Percentiles rank a stretch among this genome's conserved stretches.
phyloP scores from a whole-genome alignment of 2,329 filamentous ascomycete species.

The Magnaporthales sp. region DNA sequence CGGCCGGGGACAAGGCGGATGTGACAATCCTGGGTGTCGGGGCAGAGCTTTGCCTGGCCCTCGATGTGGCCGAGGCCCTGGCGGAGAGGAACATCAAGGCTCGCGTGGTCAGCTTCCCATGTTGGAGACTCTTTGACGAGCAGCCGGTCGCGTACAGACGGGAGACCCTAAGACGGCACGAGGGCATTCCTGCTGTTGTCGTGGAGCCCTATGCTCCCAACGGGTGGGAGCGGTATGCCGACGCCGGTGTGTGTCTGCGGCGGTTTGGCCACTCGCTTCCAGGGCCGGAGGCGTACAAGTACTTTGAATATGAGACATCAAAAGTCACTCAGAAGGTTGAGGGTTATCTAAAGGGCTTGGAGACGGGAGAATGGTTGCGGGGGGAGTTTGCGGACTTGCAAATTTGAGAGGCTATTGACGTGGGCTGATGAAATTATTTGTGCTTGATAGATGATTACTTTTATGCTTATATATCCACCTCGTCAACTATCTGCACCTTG shows the following conservation, averaged over 20 bases:
- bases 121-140: slow-evolving; percentile 24
- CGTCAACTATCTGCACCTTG: slow-evolving; percentile 52
- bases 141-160: slow-evolving; percentile 25
- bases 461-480: slow-evolving; percentile 22
- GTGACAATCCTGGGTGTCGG: slow-evolving; percentile 30
- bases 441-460: no score
- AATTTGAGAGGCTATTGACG: not conserved
- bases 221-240: slow-evolving; percentile 47
- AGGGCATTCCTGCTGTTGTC: slow-evolving; percentile 29
- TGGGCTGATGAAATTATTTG: not conserved
- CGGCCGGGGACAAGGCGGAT: slow-evolving; percentile 18
- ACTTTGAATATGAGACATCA: slow-evolving; percentile 40
- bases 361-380: slow-evolving; percentile 19
- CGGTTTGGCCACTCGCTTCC: slow-evolving; percentile 42
- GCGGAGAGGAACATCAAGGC: slow-evolving; percentile 18
- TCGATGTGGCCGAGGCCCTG: slow-evolving; percentile 30
- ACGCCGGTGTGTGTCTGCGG: slow-evolving; percentile 38
- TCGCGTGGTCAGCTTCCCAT: slow-evolving; percentile 28
- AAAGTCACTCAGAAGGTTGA: slow-evolving; percentile 19
- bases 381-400: slow-evolving; percentile 20
- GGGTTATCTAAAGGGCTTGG: slow-evolving; percentile 18
- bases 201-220: slow-evolving; percentile 43
- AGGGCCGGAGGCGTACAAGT: slow-evolving; percentile 38
- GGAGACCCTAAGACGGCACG: slow-evolving; percentile 27
- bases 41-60: slow-evolving; percentile 29